Conservation (phyloP, 2,329 filamentous ascomycete genomes). For the Fusarium metavorans region DNA sequence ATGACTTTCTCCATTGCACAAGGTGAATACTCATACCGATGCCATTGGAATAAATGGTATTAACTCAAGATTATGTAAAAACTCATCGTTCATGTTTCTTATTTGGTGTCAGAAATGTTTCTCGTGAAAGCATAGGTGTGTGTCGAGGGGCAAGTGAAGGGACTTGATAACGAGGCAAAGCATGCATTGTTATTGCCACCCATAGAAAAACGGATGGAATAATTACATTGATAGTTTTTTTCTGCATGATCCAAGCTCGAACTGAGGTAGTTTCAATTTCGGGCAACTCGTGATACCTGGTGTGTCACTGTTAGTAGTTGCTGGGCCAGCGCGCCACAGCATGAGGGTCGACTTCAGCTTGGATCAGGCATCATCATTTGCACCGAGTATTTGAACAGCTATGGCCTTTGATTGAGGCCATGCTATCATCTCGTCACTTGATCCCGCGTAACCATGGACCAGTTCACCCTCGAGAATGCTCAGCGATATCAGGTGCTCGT, state of each 20-base stretch:
- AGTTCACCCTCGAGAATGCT: slow-evolving; percentile 49
- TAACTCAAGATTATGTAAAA: not conserved
- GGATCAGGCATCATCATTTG: slow-evolving; percentile 34
- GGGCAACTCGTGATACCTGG: not conserved
- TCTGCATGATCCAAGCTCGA: too few species aligned
- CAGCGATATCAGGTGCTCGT: slow-evolving; percentile 47
- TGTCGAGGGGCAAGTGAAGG: not conserved
- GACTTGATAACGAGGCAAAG: not conserved
- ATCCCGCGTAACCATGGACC: slow-evolving; percentile 44
- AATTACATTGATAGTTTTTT: not conserved
- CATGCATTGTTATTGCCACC: too few species aligned
- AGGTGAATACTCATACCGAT: not conserved
- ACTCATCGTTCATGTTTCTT: not conserved
- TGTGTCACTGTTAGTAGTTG: slow-evolving; percentile 12
- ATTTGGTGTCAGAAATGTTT: not conserved
- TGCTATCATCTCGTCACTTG: not conserved
- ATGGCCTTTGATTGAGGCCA: not conserved
- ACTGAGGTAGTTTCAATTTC: not conserved
- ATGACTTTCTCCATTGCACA: not conserved
- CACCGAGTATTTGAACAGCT: slow-evolving; percentile 9
- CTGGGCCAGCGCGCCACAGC: slow-evolving; percentile 32
- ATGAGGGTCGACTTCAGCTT: not conserved
- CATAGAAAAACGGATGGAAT: not conserved
- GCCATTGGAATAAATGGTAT: not conserved
- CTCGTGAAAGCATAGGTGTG: not conserved